Percentiles rank a stretch among this genome's conserved stretches.
Conservation (phyloP, 169 alveolate genomes). For the Plasmodium vivax region DNA sequence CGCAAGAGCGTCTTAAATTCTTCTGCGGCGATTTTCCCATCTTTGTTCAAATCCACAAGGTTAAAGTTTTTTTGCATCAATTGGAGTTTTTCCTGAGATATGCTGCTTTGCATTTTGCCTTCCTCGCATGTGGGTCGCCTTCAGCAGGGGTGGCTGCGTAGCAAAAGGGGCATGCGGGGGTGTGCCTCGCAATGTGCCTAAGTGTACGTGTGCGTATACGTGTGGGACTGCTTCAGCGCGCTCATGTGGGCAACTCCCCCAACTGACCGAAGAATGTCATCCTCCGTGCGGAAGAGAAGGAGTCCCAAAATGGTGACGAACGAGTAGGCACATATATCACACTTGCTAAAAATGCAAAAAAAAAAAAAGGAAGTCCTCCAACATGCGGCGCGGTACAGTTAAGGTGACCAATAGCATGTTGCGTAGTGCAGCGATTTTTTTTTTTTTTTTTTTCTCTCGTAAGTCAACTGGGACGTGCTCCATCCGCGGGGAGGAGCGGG, state of each 20-base stretch:
- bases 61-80: conserved; percentile 60
- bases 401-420: neutral
- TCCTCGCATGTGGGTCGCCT: neutral
- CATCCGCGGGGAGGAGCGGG: neutral
- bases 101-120: conserved; percentile 19
- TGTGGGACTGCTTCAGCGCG: neutral
- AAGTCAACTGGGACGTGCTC: neutral
- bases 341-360: neutral
- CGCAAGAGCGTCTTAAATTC: conserved; percentile 59
- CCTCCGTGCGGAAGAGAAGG: neutral
- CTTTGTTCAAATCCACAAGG: conserved; percentile 42
- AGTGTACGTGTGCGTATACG: neutral
- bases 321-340: neutral
- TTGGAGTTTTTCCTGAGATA: conserved; percentile 45
- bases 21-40: conserved; percentile 28
- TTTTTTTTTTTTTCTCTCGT: too few relatives aligned
- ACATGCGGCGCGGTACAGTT: neutral
- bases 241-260: neutral
- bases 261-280: neutral
- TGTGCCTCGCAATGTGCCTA: neutral
- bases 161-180: neutral
- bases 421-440: neutral
- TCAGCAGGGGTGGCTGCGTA: neutral
- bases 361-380: neutral
- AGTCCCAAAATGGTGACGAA: neutral